Conservation (phyloP, 805 yeast genomes). For the Metschnikowia shivogae region DNA sequence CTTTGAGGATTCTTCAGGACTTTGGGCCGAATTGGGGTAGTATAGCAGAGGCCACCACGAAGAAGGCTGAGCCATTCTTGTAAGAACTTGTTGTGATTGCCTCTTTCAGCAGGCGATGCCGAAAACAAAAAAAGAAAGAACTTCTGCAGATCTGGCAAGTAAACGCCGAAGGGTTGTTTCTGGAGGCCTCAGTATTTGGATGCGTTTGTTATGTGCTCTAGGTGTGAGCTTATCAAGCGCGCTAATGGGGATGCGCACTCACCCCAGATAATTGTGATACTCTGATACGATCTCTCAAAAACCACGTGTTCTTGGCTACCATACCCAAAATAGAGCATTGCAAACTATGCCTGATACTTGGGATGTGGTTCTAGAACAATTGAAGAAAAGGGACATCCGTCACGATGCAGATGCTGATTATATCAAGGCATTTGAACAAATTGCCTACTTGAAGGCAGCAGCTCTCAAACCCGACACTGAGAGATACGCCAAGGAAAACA, state of each 20-base stretch:
- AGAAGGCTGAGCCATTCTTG: neutral
- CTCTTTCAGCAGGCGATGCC: neutral
- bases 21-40: neutral
- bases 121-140: no score
- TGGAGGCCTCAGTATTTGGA: no score
- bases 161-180: no score
- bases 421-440: conserved; percentile 31
- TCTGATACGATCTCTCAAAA: no score
- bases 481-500: conserved; percentile 17
- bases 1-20: neutral
- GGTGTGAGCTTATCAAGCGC: conserved; percentile 2
- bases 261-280: neutral
- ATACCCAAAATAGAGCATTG: no score
- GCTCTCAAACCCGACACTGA: conserved; percentile 8
- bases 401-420: conserved; percentile 31
- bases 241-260: conserved; percentile 2
- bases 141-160: no score
- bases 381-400: conserved; percentile 28
- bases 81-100: neutral
- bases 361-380: conserved; percentile 23
- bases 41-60: conserved; percentile 4
- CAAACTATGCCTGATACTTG: conserved; percentile 17
- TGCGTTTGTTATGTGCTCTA: no score
- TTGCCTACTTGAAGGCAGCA: conserved; percentile 17
- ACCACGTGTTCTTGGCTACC: no score